These are phyloP conservation scores for Botrytis byssoidea DNA, from an alignment of 2,329 filamentous ascomycete genomes.

Conservation along the genomic window DNA sequence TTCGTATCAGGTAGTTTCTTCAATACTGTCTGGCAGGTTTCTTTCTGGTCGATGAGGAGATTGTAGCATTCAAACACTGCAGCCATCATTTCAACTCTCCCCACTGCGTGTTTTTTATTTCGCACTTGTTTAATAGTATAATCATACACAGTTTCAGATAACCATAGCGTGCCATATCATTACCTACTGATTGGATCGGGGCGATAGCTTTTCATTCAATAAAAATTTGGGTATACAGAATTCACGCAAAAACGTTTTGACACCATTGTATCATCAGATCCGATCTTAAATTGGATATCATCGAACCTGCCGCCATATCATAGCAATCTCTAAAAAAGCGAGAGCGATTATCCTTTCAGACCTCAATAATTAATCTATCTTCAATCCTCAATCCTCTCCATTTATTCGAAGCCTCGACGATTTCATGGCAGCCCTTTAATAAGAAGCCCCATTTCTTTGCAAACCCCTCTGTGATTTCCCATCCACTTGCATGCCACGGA, in stretches of 20 bases:
- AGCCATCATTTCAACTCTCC: neutral
- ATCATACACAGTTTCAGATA: neutral
- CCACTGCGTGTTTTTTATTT: neutral
- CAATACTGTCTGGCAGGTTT: neutral
- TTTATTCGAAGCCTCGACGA: constrained; percentile 41
- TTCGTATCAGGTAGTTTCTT: neutral
- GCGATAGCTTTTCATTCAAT: neutral
- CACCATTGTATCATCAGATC: neutral
- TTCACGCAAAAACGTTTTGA: neutral
- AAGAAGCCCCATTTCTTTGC: constrained; percentile 42
- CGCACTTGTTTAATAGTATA: neutral
- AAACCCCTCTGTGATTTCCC: constrained; percentile 46
- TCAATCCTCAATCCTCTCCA: constrained; percentile 40
- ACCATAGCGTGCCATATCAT: neutral
- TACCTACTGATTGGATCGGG: neutral
- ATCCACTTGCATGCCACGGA: constrained; percentile 43
- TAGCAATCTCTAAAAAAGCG: neutral
- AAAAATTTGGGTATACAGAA: neutral
- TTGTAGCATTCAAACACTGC: neutral
- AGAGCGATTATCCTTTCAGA: neutral
- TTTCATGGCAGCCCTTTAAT: constrained; percentile 33
- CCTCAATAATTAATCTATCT: constrained; percentile 23
- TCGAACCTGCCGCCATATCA: neutral
- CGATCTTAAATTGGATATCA: neutral
- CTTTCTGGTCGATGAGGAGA: neutral